phyloP scores from a whole-genome alignment of 164 flowering plant genomes.

The Tetracentron sinense region DNA sequence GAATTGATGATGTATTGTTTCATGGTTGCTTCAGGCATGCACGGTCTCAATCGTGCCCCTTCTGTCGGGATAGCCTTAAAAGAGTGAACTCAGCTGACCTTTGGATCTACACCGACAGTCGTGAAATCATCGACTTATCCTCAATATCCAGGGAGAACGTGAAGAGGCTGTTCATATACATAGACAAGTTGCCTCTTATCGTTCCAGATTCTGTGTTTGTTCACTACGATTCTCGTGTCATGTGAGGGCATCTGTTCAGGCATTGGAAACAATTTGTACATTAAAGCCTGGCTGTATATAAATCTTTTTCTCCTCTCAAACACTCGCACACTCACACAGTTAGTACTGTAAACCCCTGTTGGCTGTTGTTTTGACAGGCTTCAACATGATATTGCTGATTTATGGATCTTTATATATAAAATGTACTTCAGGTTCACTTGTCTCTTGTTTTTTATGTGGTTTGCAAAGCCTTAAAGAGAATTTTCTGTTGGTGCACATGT shows the following conservation, averaged over 20 bases:
- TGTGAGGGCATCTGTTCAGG: slow-evolving; percentile 22
- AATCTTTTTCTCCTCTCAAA: neutral
- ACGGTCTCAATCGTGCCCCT: slow-evolving; percentile 85
- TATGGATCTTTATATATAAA: too few relatives aligned
- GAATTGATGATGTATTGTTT: slow-evolving; percentile 1
- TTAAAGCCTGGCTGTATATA: neutral
- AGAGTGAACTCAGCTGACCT: slow-evolving; percentile 76
- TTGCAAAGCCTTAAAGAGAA: too few relatives aligned
- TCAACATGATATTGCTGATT: too few relatives aligned
- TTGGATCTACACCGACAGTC: slow-evolving; percentile 60
- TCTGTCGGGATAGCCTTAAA: slow-evolving; percentile 78
- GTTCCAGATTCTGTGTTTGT: slow-evolving; percentile 50
- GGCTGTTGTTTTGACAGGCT: neutral
- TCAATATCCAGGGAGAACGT: slow-evolving; percentile 57
- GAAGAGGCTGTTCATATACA: slow-evolving; percentile 62
- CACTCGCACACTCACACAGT: too few relatives aligned
- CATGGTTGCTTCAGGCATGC: slow-evolving; percentile 47
- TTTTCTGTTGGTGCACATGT: too few relatives aligned
- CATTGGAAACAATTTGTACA: neutral
- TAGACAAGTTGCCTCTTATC: slow-evolving; percentile 70
- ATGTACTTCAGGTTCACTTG: too few relatives aligned
- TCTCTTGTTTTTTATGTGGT: too few relatives aligned
- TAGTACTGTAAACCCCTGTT: neutral
- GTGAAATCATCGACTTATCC: slow-evolving; percentile 47
- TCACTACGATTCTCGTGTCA: slow-evolving; percentile 44